Conservation (phyloP, 495 filamentous ascomycete genomes). For the Barbatosphaeria neglecta region DNA sequence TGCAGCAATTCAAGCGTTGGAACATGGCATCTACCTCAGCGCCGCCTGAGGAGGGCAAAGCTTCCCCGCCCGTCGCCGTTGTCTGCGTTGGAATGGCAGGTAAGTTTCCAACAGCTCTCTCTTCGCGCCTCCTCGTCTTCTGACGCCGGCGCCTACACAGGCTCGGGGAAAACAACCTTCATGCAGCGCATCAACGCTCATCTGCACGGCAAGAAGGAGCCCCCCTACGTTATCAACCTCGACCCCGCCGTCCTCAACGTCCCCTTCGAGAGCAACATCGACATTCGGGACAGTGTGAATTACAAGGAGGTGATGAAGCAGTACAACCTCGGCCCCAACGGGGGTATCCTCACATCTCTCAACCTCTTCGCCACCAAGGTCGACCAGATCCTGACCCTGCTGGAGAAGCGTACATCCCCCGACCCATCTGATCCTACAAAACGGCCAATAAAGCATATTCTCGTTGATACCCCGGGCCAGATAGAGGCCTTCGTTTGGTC, state of each 20-base stretch:
- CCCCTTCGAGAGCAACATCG: constrained; percentile 98
- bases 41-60: constrained; percentile 4
- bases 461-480: constrained; percentile 93
- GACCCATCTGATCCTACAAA: constrained; percentile 47
- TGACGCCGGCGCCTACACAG: constrained; percentile 24
- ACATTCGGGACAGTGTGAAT: constrained; percentile 96
- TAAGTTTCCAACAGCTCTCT: constrained; percentile 8
- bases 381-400: constrained; percentile 77
- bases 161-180: constrained; percentile 95
- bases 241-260: constrained; percentile 88
- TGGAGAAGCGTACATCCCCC: constrained; percentile 75
- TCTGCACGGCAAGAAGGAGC: constrained; percentile 59
- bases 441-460: constrained; percentile 66
- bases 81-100: constrained; percentile 98
- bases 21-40: constrained; percentile 13
- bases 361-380: constrained; percentile 97
- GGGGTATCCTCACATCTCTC: constrained; percentile 89
- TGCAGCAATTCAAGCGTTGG: not conserved
- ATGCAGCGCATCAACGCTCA: constrained; percentile 95
- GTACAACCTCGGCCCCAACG: constrained; percentile 95
- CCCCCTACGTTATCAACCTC: constrained; percentile 92
- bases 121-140: not conserved
- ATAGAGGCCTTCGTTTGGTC: constrained; percentile 99
- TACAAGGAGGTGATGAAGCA: constrained; percentile 99
- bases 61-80: constrained; percentile 46